These are phyloP conservation scores for Macrophomina phaseolina DNA, from an alignment of 2,329 filamentous ascomycete genomes.

Conservation along the genomic window DNA sequence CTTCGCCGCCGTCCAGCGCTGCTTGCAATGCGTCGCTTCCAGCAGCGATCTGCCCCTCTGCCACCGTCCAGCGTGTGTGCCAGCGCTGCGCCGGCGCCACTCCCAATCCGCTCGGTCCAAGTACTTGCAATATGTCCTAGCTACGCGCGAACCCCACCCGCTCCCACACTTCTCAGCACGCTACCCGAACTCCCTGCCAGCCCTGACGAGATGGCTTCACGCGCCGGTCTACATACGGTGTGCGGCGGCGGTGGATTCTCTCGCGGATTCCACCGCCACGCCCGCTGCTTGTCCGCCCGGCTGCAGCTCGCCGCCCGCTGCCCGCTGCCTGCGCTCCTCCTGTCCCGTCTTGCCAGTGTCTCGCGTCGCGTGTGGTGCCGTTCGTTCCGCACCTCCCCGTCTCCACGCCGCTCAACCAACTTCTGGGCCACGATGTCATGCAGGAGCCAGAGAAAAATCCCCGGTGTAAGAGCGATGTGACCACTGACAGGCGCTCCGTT, in stretches of 20 bases:
- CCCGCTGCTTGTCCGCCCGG: background rate
- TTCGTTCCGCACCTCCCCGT: slow-evolving; percentile 10
- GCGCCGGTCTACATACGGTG: background rate
- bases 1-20: background rate
- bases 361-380: slow-evolving; percentile 12
- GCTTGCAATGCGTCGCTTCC: background rate
- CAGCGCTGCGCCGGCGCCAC: background rate
- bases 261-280: background rate
- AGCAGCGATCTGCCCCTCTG: background rate
- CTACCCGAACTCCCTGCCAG: slow-evolving; percentile 1
- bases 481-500: slow-evolving; percentile 17
- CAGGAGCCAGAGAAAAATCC: slow-evolving; percentile 17
- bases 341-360: background rate
- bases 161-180: background rate
- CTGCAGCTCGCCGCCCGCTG: background rate
- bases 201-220: background rate
- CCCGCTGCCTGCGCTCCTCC: background rate
- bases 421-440: slow-evolving; percentile 15
- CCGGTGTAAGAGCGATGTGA: slow-evolving; percentile 10
- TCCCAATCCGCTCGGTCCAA: slow-evolving; percentile 1
- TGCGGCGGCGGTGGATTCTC: background rate
- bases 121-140: background rate
- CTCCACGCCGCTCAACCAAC: slow-evolving; percentile 14
- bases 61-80: background rate
- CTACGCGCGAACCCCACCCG: slow-evolving; percentile 9